Base-by-base conservation (phyloP, 163 green algal species). In the Chlorella variabilis region DNA sequence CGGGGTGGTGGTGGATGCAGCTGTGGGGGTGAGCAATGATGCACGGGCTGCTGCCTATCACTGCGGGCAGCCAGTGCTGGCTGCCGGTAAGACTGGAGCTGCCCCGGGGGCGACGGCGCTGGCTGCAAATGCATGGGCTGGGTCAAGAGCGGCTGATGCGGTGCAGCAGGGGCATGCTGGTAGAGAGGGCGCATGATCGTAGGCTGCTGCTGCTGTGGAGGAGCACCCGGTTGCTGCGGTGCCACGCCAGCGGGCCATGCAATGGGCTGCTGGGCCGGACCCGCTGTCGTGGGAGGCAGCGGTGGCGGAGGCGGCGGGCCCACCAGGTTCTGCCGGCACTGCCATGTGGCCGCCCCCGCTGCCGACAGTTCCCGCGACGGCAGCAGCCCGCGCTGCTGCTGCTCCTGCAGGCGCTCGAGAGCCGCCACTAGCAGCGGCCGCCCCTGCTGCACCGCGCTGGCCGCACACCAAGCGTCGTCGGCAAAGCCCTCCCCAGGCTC, bases 291-390 rank as follows among this genome's bases (percentile, higher is more conserved):
- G 23, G 34, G 42, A 8, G 63, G 48, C 34, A 45, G 48, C 3
- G 75, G 58, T 1, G 59, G 75, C 29, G 59, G 75, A 15, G 73
- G 36, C 13, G 73, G 73, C 36, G 38, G 73, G 11, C 54, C 56
- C 38, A 80, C 73, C 36, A 21, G 27, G 56, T 80, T 80, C 29
- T 41, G 54, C 27, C 34, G 29, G 73, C 56, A 80, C 25, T 5
- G 29, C 18, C 23, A 9, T 6, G 18, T 38, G 1, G 3, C 5
- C 23, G 13, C 11, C 3, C 38, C 15, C 29, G 27, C 23, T 48
- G 20, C 17, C 33, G 15, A 1, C 33, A 2, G 27, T 4, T 56
- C 1, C 33, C 6, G 38, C 9, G 42, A 34, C 39, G 36, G 34
- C 42, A 71, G 36, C 65, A 31, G 2, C 1, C 41, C 75, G 11